phyloP scores from a whole-genome alignment of 106 monocot genomes.

The Iris macrosiphon region DNA sequence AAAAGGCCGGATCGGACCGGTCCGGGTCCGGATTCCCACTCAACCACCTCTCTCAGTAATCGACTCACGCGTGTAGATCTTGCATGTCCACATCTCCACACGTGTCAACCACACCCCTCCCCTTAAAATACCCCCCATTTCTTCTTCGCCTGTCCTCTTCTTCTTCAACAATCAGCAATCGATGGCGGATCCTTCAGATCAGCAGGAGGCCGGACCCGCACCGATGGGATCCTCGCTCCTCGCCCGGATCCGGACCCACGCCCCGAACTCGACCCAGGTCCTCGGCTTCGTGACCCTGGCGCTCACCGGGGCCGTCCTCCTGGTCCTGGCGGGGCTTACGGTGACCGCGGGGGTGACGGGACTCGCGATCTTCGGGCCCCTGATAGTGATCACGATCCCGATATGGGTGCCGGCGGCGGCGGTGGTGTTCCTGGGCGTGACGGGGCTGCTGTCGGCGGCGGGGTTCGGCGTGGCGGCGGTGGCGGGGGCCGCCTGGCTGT shows the following conservation, averaged over 20 bases:
- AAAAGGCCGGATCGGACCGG: too few species aligned
- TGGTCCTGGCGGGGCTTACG: slow-evolving; percentile 50
- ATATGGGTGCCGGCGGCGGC: slow-evolving; percentile 51
- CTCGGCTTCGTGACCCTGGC: slow-evolving; percentile 60
- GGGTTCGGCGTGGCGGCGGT: slow-evolving; percentile 22
- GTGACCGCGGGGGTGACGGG: slow-evolving; percentile 26
- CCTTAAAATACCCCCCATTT: too few species aligned
- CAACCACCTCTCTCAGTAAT: too few species aligned
- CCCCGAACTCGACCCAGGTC: slow-evolving; percentile 47
- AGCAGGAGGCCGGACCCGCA: too few species aligned
- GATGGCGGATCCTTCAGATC: too few species aligned
- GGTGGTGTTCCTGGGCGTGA: slow-evolving; percentile 19
- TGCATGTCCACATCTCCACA: too few species aligned
- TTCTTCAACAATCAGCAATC: too few species aligned
- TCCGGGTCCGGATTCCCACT: too few species aligned
- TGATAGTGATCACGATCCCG: slow-evolving; percentile 50
- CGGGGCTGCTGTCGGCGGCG: slow-evolving; percentile 18
- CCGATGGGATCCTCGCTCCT: slow-evolving; percentile 20
- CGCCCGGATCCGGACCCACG: slow-evolving; percentile 31
- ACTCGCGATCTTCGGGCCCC: slow-evolving; percentile 36
- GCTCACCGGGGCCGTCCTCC: slow-evolving; percentile 52
- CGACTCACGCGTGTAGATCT: too few species aligned
- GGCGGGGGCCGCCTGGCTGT: slow-evolving; percentile 55
- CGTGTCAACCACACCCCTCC: too few species aligned
- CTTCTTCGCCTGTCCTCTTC: too few species aligned